A percentile compares a stretch with the other conserved stretches of the same genome.
phyloP scores from a whole-genome alignment of 129 eudicot genomes.

The Artemisia argyi region DNA sequence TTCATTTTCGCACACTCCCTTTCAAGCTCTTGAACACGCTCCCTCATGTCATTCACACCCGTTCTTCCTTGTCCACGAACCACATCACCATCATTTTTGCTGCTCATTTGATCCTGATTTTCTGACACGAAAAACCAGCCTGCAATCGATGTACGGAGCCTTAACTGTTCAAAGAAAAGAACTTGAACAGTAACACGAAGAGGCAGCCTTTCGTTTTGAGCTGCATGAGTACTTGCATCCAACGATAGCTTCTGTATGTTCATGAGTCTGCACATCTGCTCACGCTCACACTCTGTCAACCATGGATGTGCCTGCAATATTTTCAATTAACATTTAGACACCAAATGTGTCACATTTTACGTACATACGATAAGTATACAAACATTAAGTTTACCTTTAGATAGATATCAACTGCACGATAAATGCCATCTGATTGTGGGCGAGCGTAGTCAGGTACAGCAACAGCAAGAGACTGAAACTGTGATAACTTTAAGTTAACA shows the following conservation, averaged over 20 bases:
- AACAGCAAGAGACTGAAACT: conserved; percentile 68
- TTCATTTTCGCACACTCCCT: conserved; percentile 51
- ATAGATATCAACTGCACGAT: conserved; percentile 76
- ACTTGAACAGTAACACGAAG: conserved; percentile 69
- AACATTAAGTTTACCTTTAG: conserved; percentile 42
- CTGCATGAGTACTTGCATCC: conserved; percentile 77
- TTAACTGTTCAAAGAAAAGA: conserved; percentile 71
- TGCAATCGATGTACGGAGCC: conserved; percentile 67
- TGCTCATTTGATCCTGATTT: conserved; percentile 37
- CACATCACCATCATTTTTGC: conserved; percentile 4
- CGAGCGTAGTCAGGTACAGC: conserved; percentile 85
- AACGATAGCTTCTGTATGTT: conserved; percentile 71
- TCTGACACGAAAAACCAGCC: conserved; percentile 83
- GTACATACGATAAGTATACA: background rate
- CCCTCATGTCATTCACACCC: conserved; percentile 44
- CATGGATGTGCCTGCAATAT: conserved; percentile 68
- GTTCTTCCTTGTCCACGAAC: conserved; percentile 13
- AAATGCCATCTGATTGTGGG: conserved; percentile 71
- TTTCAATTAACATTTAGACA: background rate
- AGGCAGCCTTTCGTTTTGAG: conserved; percentile 85
- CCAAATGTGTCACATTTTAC: background rate
- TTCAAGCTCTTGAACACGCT: conserved; percentile 50
- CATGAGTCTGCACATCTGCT: conserved; percentile 70
- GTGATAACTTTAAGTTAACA: conserved; percentile 64
- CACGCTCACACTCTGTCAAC: conserved; percentile 67